These are phyloP conservation scores for Inosperma sp. DNA, from an alignment of 768 basidiomycete species.

Conservation along the genomic window DNA sequence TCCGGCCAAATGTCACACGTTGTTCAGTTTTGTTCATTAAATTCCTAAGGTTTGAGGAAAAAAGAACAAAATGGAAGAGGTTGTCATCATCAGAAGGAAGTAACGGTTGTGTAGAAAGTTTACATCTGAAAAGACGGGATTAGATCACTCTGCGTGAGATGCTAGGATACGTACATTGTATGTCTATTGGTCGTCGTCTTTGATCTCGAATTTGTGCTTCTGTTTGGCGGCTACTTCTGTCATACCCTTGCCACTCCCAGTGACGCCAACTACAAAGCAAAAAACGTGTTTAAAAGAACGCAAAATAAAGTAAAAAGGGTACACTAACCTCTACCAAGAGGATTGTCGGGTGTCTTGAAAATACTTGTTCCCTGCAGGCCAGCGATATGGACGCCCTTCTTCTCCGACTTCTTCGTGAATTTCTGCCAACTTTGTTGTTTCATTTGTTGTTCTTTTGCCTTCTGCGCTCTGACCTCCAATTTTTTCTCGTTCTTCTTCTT, in stretches of 20 bases:
- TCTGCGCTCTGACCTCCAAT: slow-evolving; percentile 72
- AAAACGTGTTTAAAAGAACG: slow-evolving; percentile 13
- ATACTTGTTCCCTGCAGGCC: slow-evolving; percentile 86
- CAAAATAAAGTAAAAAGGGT: slow-evolving; percentile 16
- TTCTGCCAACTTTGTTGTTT: slow-evolving; percentile 92
- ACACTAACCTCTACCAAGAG: slow-evolving; percentile 71
- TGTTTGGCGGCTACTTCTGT: slow-evolving; percentile 61
- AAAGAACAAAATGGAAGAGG: slow-evolving; percentile 10
- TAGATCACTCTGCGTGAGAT: background rate
- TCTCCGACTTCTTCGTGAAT: slow-evolving; percentile 91
- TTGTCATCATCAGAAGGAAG: slow-evolving; percentile 18
- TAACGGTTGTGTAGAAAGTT: slow-evolving; percentile 16
- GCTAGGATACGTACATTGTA: slow-evolving; percentile 10
- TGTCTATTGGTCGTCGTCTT: slow-evolving; percentile 38
- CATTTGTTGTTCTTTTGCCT: slow-evolving; percentile 80
- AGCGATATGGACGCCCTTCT: slow-evolving; percentile 88
- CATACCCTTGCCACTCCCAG: slow-evolving; percentile 87
- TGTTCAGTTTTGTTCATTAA: too few species aligned
- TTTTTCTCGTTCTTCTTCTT: slow-evolving; percentile 97
- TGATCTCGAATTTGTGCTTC: slow-evolving; percentile 70
- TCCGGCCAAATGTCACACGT: background rate
- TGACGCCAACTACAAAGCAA: slow-evolving; percentile 70
- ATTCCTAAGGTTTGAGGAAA: slow-evolving; percentile 16
- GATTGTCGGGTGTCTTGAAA: slow-evolving; percentile 93
- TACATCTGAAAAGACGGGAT: slow-evolving; percentile 14